Evolutionary conservation across 2,329 filamentous ascomycete species (phyloP), one percentile per base, ranked within the genome.

Genomic region (Pleomassaria siparia): DNA sequence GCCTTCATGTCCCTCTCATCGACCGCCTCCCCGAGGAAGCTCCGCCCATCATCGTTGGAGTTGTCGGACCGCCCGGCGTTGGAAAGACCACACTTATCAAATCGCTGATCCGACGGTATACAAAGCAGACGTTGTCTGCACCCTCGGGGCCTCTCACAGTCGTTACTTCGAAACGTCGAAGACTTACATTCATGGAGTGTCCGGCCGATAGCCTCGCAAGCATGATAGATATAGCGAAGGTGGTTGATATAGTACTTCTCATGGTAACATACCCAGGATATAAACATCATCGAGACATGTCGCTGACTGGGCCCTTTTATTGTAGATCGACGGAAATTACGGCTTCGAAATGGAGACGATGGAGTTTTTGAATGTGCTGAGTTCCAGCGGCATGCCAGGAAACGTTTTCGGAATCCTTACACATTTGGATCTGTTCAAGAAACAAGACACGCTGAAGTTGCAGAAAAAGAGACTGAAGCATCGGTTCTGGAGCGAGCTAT

Each of bases 311-410:
- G n/a, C n/a, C n/a, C n/a, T n/a, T n/a, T n/a, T n/a, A n/a, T n/a
- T n/a, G n/a, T n/a, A n/a, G n/a, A 99, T 99, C 60, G 94, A 99
- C 67, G 95, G 94, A 46, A 97, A 97, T 74, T 99, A 88, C 64
- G 95, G 94, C 12, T 99, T 99, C 67, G 94, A 99, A 74, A 99
- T 99, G 94, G 94, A 99, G 79, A 99, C 94, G 0, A 99, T 99
- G 94, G 94, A 99, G 73, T 99, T 99, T 53, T 76, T 99, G 65
- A 97, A 96, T 61, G 86, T 96, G 15, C 78, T 99, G 42, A 87
- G 89, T n/a, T 84, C 90, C 2, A 95, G 89, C 24, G 94, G 94
- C 71, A 97, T 99, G 92, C 94, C 95, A 0, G 92, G 94, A 56
- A 99, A 99, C 62, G 91, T 99, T 29, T 97, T 99, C 67, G 94